Percentiles rank a stretch among this genome's conserved stretches.
These are phyloP conservation scores for Boletus fagicola DNA, from an alignment of 768 basidiomycete genomes.

Conservation along the genomic window DNA sequence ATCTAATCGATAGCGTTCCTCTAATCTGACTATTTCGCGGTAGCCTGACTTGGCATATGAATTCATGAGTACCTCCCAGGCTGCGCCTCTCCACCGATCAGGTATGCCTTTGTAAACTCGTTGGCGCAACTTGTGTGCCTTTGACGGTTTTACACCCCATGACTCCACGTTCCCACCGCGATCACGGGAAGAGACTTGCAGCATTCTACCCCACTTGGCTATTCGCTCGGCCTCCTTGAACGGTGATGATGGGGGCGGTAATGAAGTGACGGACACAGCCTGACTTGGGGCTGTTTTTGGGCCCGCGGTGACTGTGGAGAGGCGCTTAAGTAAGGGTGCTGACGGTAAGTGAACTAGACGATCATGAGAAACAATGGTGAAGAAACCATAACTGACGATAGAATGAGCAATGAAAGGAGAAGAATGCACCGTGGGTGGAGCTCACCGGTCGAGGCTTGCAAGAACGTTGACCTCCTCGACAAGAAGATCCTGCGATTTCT, in stretches of 20 bases:
- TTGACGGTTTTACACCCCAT: constrained; percentile 68
- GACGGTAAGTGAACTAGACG: constrained; percentile 72
- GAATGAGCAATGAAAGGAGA: constrained; percentile 13
- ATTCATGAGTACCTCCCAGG: constrained; percentile 82
- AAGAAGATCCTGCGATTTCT: constrained; percentile 65
- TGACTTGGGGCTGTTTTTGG: constrained; percentile 46
- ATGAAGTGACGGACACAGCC: constrained; percentile 43
- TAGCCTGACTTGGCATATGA: constrained; percentile 46
- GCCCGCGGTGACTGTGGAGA: constrained; percentile 45
- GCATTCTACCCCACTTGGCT: constrained; percentile 93
- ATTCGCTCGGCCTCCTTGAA: constrained; percentile 74
- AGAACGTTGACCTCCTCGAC: constrained; percentile 74
- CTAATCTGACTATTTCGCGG: constrained; percentile 44
- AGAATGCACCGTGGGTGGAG: background rate
- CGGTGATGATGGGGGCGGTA: constrained; percentile 48
- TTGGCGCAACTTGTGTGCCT: constrained; percentile 65
- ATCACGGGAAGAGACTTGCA: constrained; percentile 65
- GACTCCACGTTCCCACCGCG: constrained; percentile 70
- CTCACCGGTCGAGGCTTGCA: constrained; percentile 83
- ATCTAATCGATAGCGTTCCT: constrained; percentile 53
- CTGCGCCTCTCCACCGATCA: constrained; percentile 91
- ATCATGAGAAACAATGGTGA: constrained; percentile 75
- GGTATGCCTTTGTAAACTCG: constrained; percentile 95
- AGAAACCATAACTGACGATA: constrained; percentile 83
- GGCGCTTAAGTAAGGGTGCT: constrained; percentile 58